phyloP scores from a whole-genome alignment of 495 filamentous ascomycete genomes.

The Patellaria atrata region DNA sequence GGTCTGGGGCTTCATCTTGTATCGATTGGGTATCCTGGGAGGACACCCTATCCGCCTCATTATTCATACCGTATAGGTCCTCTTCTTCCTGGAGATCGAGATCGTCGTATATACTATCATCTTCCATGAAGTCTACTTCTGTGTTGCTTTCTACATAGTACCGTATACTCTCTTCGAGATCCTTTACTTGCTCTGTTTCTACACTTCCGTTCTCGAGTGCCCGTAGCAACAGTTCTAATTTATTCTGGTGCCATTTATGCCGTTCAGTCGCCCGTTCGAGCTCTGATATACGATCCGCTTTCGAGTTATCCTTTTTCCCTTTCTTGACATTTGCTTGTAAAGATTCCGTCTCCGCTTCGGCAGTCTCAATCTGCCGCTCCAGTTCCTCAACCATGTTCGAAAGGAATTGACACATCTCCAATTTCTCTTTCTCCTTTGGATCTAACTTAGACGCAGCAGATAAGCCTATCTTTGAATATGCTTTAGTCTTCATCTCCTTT shows the following conservation, averaged over 20 bases:
- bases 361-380: constrained; percentile 76
- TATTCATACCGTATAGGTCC: constrained; percentile 67
- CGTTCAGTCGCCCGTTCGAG: constrained; percentile 73
- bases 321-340: constrained; percentile 86
- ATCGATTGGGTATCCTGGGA: constrained; percentile 92
- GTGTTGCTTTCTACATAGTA: constrained; percentile 90
- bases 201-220: constrained; percentile 85
- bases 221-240: constrained; percentile 79
- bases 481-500: constrained; percentile 99
- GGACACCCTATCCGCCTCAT: constrained; percentile 73
- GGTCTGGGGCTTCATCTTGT: constrained; percentile 64
- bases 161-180: constrained; percentile 77
- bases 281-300: constrained; percentile 74
- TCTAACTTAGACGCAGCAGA: constrained; percentile 83
- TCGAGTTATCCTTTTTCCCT: constrained; percentile 68
- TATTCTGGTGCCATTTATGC: constrained; percentile 91
- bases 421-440: constrained; percentile 85
- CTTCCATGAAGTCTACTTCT: constrained; percentile 76
- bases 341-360: constrained; percentile 81
- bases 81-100: constrained; percentile 79
- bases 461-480: constrained; percentile 94
- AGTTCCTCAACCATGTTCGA: constrained; percentile 81
- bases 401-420: constrained; percentile 73
- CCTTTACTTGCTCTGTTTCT: constrained; percentile 69
- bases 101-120: constrained; percentile 92